A percentile compares a stretch with the other conserved stretches of the same genome.
Evolutionary conservation across 495 filamentous ascomycete species (phyloP).

Genomic region (Penicillium herquei): DNA sequence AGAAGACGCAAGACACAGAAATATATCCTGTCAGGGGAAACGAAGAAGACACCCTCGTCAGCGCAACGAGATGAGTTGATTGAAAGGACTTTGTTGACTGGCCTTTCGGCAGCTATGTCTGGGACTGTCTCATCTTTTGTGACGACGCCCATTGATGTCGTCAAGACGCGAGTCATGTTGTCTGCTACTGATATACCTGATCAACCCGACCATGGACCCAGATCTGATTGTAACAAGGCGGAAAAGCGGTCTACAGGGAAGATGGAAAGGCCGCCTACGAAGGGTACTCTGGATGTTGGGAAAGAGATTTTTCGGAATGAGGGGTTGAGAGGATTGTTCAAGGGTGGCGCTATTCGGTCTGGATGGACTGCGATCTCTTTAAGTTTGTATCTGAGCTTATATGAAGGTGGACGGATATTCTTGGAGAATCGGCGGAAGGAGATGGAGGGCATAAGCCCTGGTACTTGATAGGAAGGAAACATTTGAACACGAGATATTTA

Average conservation of each 20-base stretch:
- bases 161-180: conserved; percentile 80
- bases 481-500: conserved; percentile 2
- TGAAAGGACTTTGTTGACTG: conserved; percentile 63
- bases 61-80: conserved; percentile 16
- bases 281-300: conserved; percentile 53
- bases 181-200: conserved; percentile 35
- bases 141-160: conserved; percentile 80
- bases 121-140: conserved; percentile 67
- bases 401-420: conserved; percentile 75
- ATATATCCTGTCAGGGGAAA: not conserved
- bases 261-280: conserved; percentile 16
- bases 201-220: not conserved
- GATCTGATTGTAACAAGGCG: not conserved
- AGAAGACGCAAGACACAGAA: conserved; percentile 12
- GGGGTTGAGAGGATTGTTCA: conserved; percentile 71
- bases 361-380: conserved; percentile 78
- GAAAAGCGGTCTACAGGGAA: conserved; percentile 3
- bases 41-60: conserved; percentile 2
- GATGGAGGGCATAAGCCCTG: conserved; percentile 9
- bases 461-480: too few relatives aligned
- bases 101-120: conserved; percentile 63
- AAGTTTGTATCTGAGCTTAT: conserved; percentile 81
- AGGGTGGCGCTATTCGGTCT: conserved; percentile 71
- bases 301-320: conserved; percentile 58
- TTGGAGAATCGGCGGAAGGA: conserved; percentile 49